These are phyloP conservation scores for Lepiota brunneoincarnata DNA, from an alignment of 768 basidiomycete genomes.

Conservation along the genomic window DNA sequence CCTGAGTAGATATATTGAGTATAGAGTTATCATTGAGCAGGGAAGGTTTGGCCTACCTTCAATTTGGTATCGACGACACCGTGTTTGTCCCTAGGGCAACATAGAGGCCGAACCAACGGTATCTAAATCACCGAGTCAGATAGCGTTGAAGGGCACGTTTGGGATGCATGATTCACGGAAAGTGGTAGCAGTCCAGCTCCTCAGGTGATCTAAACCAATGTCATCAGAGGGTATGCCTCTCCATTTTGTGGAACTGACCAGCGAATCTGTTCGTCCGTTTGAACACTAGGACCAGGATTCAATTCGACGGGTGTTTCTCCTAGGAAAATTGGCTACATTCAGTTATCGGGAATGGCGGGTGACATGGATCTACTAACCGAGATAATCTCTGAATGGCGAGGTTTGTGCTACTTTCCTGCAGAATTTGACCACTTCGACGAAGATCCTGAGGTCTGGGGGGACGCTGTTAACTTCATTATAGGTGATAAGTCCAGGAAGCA, in stretches of 20 bases:
- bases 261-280: conserved; percentile 33
- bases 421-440: conserved; percentile 33
- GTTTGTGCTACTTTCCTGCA: conserved; percentile 21
- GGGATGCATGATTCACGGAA: conserved; percentile 20
- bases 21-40: neutral
- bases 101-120: conserved; percentile 49
- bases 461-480: neutral
- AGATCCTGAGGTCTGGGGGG: conserved; percentile 26
- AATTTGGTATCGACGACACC: conserved; percentile 51
- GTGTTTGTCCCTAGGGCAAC: conserved; percentile 46
- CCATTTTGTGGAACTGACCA: conserved; percentile 16
- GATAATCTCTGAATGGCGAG: conserved; percentile 22
- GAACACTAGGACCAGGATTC: conserved; percentile 29
- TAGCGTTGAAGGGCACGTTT: neutral
- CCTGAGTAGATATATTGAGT: conserved; percentile 24
- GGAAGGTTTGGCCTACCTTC: conserved; percentile 27
- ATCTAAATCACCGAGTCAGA: conserved; percentile 26
- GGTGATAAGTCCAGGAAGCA: neutral
- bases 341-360: neutral
- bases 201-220: conserved; percentile 21
- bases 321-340: neutral
- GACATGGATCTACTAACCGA: conserved; percentile 10
- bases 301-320: conserved; percentile 16
- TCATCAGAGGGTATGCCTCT: neutral
- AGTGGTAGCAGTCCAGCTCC: conserved; percentile 20